These are phyloP conservation scores for Carpinus fangiana DNA, from an alignment of 306 rosid genomes.

Conservation along the genomic window DNA sequence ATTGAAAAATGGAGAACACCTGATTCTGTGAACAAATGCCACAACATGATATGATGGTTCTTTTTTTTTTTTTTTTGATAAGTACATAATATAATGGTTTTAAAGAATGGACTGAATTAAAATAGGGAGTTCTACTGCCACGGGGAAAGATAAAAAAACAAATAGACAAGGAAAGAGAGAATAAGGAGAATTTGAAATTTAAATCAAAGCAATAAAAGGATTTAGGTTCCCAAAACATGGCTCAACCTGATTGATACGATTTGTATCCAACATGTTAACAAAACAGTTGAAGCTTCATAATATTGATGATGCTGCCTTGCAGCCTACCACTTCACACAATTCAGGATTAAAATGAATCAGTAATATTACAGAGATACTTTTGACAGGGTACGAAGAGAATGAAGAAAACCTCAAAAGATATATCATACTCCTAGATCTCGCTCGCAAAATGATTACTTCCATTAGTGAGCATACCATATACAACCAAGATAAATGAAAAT, in stretches of 20 bases:
- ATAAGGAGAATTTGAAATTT: background rate
- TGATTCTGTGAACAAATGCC: background rate
- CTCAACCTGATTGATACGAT: background rate
- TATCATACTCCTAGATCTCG: conserved; percentile 11
- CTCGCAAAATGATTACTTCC: background rate
- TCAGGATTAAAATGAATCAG: background rate
- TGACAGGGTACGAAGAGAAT: background rate
- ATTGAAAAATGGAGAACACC: background rate
- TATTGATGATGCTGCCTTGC: background rate
- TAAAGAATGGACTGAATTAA: background rate
- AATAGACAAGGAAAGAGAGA: background rate
- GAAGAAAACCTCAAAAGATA: background rate
- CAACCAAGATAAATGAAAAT: conserved; percentile 2
- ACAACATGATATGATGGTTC: background rate
- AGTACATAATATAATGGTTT: background rate
- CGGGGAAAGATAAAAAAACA: too few species aligned
- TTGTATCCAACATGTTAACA: background rate
- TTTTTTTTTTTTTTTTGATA: too few species aligned
- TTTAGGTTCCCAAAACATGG: background rate
- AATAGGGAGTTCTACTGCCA: background rate
- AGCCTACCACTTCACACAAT: background rate
- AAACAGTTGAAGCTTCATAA: background rate
- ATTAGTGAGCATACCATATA: conserved; percentile 7
- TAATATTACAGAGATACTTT: background rate
- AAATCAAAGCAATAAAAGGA: too few species aligned